These are phyloP conservation scores for Astraeus odoratus DNA, from an alignment of 768 basidiomycete genomes.

Conservation along the genomic window DNA sequence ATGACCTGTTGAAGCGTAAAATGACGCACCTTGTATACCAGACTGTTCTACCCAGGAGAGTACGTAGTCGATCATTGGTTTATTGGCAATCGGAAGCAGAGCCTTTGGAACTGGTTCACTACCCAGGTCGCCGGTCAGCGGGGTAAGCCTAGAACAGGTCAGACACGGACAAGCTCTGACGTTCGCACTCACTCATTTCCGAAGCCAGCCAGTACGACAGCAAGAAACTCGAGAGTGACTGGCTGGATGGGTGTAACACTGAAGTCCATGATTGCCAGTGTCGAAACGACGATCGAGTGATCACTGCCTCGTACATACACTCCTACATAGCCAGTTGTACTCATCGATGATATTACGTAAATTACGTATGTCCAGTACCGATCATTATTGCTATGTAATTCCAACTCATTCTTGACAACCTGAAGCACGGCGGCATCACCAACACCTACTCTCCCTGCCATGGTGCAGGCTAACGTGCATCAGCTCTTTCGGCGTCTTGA, in stretches of 20 bases:
- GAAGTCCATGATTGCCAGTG: conserved; percentile 43
- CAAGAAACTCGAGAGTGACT: conserved; percentile 73
- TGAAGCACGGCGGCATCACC: no score
- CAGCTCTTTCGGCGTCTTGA: conserved; percentile 81
- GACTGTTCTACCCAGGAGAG: conserved; percentile 85
- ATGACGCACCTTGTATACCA: conserved; percentile 64
- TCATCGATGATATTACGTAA: no score
- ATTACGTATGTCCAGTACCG: no score
- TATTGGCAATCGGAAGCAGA: conserved; percentile 81
- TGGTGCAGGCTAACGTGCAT: conserved; percentile 58
- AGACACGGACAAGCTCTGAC: background rate
- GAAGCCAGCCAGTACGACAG: conserved; percentile 84
- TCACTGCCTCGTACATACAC: conserved; percentile 19
- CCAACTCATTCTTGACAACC: no score
- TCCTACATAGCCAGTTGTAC: no score
- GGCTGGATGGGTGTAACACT: conserved; percentile 46
- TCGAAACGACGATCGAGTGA: background rate
- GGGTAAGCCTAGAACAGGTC: conserved; percentile 49
- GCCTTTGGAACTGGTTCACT: conserved; percentile 84
- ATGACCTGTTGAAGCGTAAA: background rate
- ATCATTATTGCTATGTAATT: no score
- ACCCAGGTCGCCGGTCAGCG: conserved; percentile 71
- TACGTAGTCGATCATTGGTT: conserved; percentile 77
- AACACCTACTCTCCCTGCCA: no score
- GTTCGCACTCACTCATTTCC: conserved; percentile 68